Conservation (phyloP, 139 green algal species). For the Dunaliella sp. region DNA sequence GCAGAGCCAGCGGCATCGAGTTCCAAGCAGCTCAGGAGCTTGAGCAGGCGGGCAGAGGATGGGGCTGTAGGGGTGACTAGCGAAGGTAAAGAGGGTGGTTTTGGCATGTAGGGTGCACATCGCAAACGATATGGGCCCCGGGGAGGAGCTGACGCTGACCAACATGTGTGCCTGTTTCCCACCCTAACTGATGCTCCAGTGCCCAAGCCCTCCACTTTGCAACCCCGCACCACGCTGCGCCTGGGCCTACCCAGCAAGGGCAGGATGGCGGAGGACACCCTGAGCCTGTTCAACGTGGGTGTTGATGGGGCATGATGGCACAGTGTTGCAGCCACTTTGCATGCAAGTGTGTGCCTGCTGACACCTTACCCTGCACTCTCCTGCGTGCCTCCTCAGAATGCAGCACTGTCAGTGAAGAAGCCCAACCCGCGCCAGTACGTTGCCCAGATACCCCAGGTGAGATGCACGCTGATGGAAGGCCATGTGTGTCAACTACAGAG, state of each 20-base stretch:
- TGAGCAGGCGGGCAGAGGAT: neutral
- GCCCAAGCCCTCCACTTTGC: neutral
- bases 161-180: too few species aligned
- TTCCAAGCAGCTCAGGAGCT: too few species aligned
- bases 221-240: constrained; percentile 54
- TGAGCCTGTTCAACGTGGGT: constrained; percentile 81
- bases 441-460: constrained; percentile 80
- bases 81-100: too few species aligned
- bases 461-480: too few species aligned
- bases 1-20: too few species aligned
- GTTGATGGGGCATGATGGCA: neutral
- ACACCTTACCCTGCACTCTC: too few species aligned
- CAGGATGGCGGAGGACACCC: constrained; percentile 97
- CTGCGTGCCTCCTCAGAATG: constrained; percentile 82
- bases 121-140: too few species aligned
- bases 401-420: constrained; percentile 92
- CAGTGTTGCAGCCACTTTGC: neutral
- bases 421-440: constrained; percentile 97
- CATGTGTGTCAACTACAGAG: too few species aligned
- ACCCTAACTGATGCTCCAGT: too few species aligned
- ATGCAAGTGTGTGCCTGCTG: constrained; percentile 4
- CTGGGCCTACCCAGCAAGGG: constrained; percentile 94
- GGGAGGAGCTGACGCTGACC: too few species aligned
- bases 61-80: neutral
- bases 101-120: too few species aligned